Conservation (phyloP, 73 alveolate species). For the Loxodes magnus region DNA sequence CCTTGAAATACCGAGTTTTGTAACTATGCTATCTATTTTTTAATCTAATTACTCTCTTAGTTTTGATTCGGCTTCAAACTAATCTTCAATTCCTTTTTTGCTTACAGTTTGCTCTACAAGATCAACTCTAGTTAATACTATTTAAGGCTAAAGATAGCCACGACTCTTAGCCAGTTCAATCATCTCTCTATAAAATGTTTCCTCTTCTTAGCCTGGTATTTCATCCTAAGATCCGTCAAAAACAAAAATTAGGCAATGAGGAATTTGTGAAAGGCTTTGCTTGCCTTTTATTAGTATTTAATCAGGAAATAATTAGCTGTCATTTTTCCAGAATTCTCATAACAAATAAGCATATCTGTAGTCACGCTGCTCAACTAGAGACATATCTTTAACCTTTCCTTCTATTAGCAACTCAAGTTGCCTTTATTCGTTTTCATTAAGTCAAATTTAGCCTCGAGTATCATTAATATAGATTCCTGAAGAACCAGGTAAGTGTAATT, state of each 20-base stretch:
- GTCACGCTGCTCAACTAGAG: slow-evolving; percentile 44
- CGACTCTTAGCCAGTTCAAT: slow-evolving; percentile 52
- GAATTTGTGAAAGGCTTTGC: slow-evolving; percentile 39
- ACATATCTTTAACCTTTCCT: slow-evolving; percentile 73
- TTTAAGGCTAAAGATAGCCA: slow-evolving; percentile 75
- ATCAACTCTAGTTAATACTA: slow-evolving; percentile 59
- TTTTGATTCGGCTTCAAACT: slow-evolving; percentile 29
- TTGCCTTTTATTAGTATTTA: slow-evolving; percentile 37
- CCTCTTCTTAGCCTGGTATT: slow-evolving; percentile 74
- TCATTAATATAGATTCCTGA: slow-evolving; percentile 23
- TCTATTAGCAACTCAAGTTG: slow-evolving; percentile 53
- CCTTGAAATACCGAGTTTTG: slow-evolving; percentile 49
- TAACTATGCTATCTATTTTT: slow-evolving; percentile 55
- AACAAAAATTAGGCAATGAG: slow-evolving; percentile 69
- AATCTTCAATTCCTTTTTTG: slow-evolving; percentile 27
- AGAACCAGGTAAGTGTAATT: not conserved
- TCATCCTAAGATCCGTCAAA: slow-evolving; percentile 86
- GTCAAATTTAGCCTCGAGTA: slow-evolving; percentile 62
- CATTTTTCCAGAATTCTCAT: slow-evolving; percentile 78
- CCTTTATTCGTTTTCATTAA: slow-evolving; percentile 60
- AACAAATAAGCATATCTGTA: slow-evolving; percentile 46
- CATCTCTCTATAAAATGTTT: slow-evolving; percentile 63
- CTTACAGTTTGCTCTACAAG: slow-evolving; percentile 30
- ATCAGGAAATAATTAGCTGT: slow-evolving; percentile 53
- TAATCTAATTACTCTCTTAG: slow-evolving; percentile 43